A percentile compares a stretch with the other conserved stretches of the same genome.
These are phyloP conservation scores for Ceraceosorus guamensis DNA, from an alignment of 1,284 basidiomycete species.

Conservation along the genomic window DNA sequence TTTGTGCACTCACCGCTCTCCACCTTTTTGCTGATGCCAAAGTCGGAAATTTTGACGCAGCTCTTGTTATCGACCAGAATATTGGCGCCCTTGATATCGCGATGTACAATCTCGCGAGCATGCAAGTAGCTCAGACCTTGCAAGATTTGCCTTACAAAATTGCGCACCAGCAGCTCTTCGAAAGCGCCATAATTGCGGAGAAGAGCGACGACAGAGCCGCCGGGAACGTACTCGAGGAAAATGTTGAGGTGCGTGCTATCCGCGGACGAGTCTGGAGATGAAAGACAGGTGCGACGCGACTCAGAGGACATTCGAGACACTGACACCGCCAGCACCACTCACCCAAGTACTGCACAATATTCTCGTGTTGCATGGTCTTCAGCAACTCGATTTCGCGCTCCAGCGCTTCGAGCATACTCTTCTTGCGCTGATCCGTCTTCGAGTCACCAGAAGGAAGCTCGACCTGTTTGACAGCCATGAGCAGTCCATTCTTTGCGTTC, in stretches of 20 bases:
- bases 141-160: conserved; percentile 89
- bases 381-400: conserved; percentile 93
- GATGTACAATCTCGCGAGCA: conserved; percentile 88
- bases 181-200: conserved; percentile 92
- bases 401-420: conserved; percentile 86
- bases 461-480: conserved; percentile 99
- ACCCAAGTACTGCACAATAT: conserved; percentile 97
- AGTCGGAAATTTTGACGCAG: conserved; percentile 96
- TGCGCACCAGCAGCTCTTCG: conserved; percentile 86
- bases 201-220: conserved; percentile 87
- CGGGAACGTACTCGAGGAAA: conserved; percentile 72
- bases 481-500: conserved; percentile 82
- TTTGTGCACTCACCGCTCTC: too few species aligned
- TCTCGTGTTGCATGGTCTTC: conserved; percentile 88
- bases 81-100: conserved; percentile 97
- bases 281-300: too few species aligned
- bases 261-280: conserved; percentile 29
- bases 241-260: conserved; percentile 69
- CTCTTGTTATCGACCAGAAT: conserved; percentile 98
- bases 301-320: neutral
- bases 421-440: conserved; percentile 85
- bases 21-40: conserved; percentile 96
- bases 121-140: conserved; percentile 88
- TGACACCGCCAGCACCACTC: neutral
- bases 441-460: conserved; percentile 79